Base-by-base conservation (phyloP, 2,329 filamentous ascomycete species). In the Proliferodiscus dingleyae region DNA sequence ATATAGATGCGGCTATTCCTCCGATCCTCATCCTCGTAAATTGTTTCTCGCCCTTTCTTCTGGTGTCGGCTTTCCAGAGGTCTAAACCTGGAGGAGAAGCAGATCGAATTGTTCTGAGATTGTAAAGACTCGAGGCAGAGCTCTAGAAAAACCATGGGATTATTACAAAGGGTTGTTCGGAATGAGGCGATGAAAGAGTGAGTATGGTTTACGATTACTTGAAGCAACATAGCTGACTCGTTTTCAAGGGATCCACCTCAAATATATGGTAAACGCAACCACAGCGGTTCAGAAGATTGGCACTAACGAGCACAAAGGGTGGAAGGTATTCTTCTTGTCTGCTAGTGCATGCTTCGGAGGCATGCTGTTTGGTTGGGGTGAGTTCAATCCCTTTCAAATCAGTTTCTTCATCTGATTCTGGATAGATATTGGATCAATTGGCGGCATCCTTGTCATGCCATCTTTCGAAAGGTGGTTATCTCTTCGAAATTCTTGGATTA, bases 361-460 rank as follows among this genome's bases (percentile, higher is more conserved):
- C 38, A 79, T 78, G 70, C 65, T 73, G 9, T 74, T 80, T 52
- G 77, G 77, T 36, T 79, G 78, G 82, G 60, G 56, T 56, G 44
- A 18, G 55, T 54, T 24, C 3, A 18, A 4, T 13, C 9, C 9
- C 11, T 26, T 10, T 5, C 23, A 22, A 1, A 1, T 28, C 19
- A 36, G 7, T 19, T 3, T 11, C 13, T 18, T 39, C 23, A 34
- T 21, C 28, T 50, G 21, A 46, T 24, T 28, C 28, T 2, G 3
- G n/a, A 4, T 40, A 58, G 85, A 88, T 63, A 83, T 86, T 65
- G 81, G 85, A 60, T 83, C 88, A 8, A 89, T 87, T 74, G 85
- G 83, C 37, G 82, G 82, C 46, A 80, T 91, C 52, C 69, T 91
- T 46, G 87, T 84, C 3, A 74, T 90, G 58, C 67, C 74, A 16